Evolutionary conservation across 2,329 filamentous ascomycete genomes (phyloP), one percentile per base, ranked within the genome.

Genomic region (Torrubiella hemipterigena): DNA sequence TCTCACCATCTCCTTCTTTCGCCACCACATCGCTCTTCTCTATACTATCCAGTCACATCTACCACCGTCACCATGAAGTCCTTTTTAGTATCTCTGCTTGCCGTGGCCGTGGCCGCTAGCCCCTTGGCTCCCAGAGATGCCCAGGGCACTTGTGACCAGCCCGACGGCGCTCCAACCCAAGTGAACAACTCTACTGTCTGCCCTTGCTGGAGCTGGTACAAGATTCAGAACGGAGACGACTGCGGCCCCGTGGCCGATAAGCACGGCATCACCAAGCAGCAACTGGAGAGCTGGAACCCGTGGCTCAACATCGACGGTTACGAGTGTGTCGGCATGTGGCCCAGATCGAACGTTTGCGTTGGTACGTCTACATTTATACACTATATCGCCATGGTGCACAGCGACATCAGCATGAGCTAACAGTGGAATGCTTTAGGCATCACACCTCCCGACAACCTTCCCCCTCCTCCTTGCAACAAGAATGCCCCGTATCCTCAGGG

Each of bases 261-360:
- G 28, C 25, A 31, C 17, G 24, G 24, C 19, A 29, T 35, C 24
- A 17, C 18, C 28, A 28, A 29, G 19, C 24, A 12, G 12, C 28
- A 31, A 28, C 18, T 35, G n/a, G 31, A 31, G 24, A 11, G n/a
- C 16, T 35, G 33, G 33, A 35, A 35, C 19, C 29, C 33, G 1
- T 28, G 29, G 16, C 28, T 35, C 18, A 27, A 25, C 28, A 21
- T 35, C 15, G 33, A 28, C 16, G 33, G 33, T 29, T 35, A 35
- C 29, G 33, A 35, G 28, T 35, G 33, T 29, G 31, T 35, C 33
- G 31, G 31, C 11, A 18, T 35, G 21, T 35, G 33, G 33, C 23
- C 33, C 6, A 23, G 28, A 20, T 29, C 30, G 17, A 28, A 35
- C 16, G 16, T 35, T 20, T 35, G 33, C 24, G 33, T 35, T 9